A percentile compares a stretch with the other conserved stretches of the same genome.
Evolutionary conservation across 2,329 filamentous ascomycete species (phyloP).

Genomic region (Trichoderma breve): DNA sequence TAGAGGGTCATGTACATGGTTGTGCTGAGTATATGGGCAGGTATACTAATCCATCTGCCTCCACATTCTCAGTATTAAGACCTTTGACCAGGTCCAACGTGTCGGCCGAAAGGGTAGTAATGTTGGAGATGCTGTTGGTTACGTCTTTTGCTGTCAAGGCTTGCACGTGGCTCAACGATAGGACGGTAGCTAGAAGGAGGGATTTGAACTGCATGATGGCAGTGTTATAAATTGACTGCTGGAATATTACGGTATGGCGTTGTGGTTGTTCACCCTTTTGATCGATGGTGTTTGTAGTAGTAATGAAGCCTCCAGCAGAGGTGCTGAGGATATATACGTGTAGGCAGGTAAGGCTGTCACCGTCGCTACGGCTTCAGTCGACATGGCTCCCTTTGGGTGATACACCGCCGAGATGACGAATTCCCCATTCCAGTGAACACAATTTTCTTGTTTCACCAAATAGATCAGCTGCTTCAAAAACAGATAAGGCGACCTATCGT

Average conservation of each 20-base stretch:
- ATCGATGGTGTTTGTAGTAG: background rate
- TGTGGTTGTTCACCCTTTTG: background rate
- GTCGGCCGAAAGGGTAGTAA: background rate
- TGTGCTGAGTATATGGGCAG: background rate
- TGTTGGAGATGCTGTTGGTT: background rate
- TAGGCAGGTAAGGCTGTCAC: no score
- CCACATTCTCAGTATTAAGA: background rate
- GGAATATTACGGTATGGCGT: background rate
- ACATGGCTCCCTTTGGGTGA: background rate
- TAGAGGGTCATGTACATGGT: background rate
- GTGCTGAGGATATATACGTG: background rate
- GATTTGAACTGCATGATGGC: conserved; percentile 9
- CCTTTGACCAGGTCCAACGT: background rate
- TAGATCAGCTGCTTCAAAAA: background rate
- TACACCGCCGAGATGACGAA: background rate
- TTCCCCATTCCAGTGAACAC: background rate
- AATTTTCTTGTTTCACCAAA: background rate
- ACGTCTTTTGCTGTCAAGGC: background rate
- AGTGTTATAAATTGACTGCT: background rate
- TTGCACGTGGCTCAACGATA: background rate
- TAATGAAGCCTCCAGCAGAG: background rate
- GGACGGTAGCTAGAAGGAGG: background rate
- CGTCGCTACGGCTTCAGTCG: background rate
- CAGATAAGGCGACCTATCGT: background rate
- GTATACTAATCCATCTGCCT: background rate